A percentile compares a stretch with the other conserved stretches of the same genome.
phyloP scores from a whole-genome alignment of 2,329 filamentous ascomycete species.

The Sporothrix euskadiensis region DNA sequence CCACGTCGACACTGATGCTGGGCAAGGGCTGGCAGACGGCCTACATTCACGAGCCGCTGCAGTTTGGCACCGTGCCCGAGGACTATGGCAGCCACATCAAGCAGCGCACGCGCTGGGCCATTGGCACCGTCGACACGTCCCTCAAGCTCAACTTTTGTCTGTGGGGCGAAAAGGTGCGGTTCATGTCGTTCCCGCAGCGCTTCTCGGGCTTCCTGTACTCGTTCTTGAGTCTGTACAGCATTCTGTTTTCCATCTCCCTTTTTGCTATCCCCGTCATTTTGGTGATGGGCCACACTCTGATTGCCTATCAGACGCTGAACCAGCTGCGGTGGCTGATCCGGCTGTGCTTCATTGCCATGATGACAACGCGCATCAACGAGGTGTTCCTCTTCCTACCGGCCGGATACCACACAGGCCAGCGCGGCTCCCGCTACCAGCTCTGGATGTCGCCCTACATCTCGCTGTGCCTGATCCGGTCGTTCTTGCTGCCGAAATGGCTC shows the following conservation, averaged over 20 bases:
- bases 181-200: constrained; percentile 58
- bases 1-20: constrained; percentile 59
- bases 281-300: constrained; percentile 56
- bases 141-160: constrained; percentile 62
- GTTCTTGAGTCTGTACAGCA: constrained; percentile 45
- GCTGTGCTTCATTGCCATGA: constrained; percentile 53
- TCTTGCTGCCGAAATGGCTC: constrained; percentile 61
- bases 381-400: constrained; percentile 57
- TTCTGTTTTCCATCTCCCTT: constrained; percentile 53
- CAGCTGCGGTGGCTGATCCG: constrained; percentile 62
- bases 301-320: constrained; percentile 53
- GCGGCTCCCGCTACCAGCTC: constrained; percentile 56
- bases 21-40: constrained; percentile 63
- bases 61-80: constrained; percentile 61
- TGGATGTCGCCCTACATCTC: constrained; percentile 54
- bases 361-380: constrained; percentile 56
- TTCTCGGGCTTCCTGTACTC: constrained; percentile 61
- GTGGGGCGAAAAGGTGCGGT: constrained; percentile 52
- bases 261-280: constrained; percentile 62
- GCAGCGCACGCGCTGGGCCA: constrained; percentile 58
- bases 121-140: constrained; percentile 59
- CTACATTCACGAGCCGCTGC: constrained; percentile 60
- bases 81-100: constrained; percentile 57
- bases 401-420: constrained; percentile 60
- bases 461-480: constrained; percentile 57